Evolutionary conservation across 2,329 filamentous ascomycete species (phyloP), one percentile per base, ranked within the genome.

Genomic region (Aspergillus sp.): DNA sequence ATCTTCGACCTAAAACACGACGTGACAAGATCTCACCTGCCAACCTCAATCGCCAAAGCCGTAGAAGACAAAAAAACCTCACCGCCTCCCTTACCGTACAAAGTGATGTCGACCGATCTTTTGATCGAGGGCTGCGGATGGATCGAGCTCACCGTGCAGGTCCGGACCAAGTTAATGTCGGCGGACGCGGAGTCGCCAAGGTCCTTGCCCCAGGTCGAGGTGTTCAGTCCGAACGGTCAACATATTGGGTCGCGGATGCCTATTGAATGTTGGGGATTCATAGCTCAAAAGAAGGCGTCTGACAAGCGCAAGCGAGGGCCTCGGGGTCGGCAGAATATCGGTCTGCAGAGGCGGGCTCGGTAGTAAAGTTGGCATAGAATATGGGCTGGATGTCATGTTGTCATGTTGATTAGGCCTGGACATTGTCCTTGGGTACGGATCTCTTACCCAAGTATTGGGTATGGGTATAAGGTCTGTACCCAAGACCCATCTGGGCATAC

Each of bases 71-170:
- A 85, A 0, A 82, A 88, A 2, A 72, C 76, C 13, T 56, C 60
- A 5, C 51, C 61, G 0, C 59, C 62, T 19, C 49, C 58, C 5
- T 73, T 97, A 4, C 88, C 90, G 0, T 98, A 90, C 67, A 79
- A 81, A 12, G 82, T 97, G 2, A 77, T 93, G 51, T 82, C 85
- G 7, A 79, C 85, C 0, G 94, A 98, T 62, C 82, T 98, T 20
- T 73, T 98, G 12, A 83, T 98, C 44, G 91, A 97, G 65, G 90
- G 93, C 2, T 85, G 90, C 22, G 93, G 93, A 6, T 98, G 94
- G 87, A 79, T 98, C 2, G 93, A 98, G 68, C 68, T 98, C 37
- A 84, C 83, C 0, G 84, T 84, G 3, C 91, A 98, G 69, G 81
- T 94, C 7, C 81, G 91, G 44, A 80, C 76, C 13, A 78, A 69